phyloP scores from a whole-genome alignment of 2,329 filamentous ascomycete genomes.

The Furcasterigmium furcatum region DNA sequence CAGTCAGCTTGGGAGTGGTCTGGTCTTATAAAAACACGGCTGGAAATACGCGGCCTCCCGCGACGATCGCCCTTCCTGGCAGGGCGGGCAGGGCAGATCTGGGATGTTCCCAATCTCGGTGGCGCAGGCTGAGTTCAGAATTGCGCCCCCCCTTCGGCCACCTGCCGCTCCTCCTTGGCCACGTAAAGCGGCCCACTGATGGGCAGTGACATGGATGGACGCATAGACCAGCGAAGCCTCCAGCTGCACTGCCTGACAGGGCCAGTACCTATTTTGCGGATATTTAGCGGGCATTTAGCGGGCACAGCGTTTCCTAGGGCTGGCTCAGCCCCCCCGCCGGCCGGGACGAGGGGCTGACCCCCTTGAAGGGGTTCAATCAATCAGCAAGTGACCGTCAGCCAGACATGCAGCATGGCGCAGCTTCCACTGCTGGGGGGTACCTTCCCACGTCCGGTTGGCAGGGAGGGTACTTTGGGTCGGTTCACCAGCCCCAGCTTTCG shows the following conservation, averaged over 20 bases:
- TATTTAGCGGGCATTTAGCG: not conserved
- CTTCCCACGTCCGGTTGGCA: too few species aligned
- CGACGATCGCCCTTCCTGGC: not conserved
- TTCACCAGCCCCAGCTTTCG: too few species aligned
- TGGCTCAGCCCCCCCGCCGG: too few species aligned
- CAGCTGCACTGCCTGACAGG: not conserved
- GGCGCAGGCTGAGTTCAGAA: not conserved
- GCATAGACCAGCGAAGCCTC: not conserved
- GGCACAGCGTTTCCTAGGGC: too few species aligned
- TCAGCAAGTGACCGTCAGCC: too few species aligned
- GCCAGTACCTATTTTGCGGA: too few species aligned
- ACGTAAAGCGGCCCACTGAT: slow-evolving; percentile 1
- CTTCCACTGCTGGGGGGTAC: too few species aligned
- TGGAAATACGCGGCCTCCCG: not conserved
- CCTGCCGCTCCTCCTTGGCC: not conserved
- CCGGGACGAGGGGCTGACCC: too few species aligned
- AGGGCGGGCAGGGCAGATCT: not conserved
- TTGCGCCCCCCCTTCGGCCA: not conserved
- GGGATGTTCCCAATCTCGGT: not conserved
- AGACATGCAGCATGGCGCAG: too few species aligned
- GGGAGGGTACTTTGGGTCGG: too few species aligned
- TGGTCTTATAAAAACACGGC: not conserved
- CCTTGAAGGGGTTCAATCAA: too few species aligned
- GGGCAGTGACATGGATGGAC: slow-evolving; percentile 1
- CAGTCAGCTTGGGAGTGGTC: not conserved